Percentiles rank a stretch among this genome's conserved stretches.
phyloP scores from a whole-genome alignment of 2,329 filamentous ascomycete genomes.

The Cordyceps militaris region DNA sequence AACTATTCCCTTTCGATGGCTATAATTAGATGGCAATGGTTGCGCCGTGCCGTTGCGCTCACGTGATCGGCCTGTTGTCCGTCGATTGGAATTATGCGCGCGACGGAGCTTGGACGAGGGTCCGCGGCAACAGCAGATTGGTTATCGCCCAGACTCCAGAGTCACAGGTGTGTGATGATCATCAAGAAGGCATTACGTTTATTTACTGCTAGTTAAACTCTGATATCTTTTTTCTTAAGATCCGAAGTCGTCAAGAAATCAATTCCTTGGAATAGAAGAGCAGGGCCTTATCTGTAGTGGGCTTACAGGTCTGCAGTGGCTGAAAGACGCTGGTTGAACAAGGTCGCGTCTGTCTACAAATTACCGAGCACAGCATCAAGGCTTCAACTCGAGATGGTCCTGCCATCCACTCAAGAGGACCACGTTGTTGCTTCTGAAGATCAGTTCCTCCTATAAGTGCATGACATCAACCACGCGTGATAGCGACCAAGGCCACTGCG shows the following conservation, averaged over 20 bases:
- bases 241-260: too few relatives aligned
- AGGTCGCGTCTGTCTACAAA: not conserved
- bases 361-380: not conserved
- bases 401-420: not conserved
- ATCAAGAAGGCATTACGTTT: too few relatives aligned
- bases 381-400: not conserved
- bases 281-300: too few relatives aligned
- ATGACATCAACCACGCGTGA: not conserved
- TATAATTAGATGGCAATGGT: not conserved
- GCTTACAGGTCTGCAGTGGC: too few relatives aligned
- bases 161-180: too few relatives aligned
- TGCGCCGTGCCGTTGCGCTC: slow-evolving; percentile 11
- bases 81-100: not conserved
- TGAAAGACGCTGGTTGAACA: too few relatives aligned
- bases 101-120: not conserved
- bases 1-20: not conserved
- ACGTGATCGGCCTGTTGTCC: slow-evolving; percentile 14
- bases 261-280: too few relatives aligned
- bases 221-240: too few relatives aligned
- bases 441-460: too few relatives aligned
- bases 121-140: not conserved
- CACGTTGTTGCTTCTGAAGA: not conserved
- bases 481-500: not conserved
- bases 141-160: too few relatives aligned
- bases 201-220: too few relatives aligned